A percentile compares a stretch with the other conserved stretches of the same genome.
Evolutionary conservation across 768 basidiomycete species (phyloP).

Genomic region (Russula compacta): DNA sequence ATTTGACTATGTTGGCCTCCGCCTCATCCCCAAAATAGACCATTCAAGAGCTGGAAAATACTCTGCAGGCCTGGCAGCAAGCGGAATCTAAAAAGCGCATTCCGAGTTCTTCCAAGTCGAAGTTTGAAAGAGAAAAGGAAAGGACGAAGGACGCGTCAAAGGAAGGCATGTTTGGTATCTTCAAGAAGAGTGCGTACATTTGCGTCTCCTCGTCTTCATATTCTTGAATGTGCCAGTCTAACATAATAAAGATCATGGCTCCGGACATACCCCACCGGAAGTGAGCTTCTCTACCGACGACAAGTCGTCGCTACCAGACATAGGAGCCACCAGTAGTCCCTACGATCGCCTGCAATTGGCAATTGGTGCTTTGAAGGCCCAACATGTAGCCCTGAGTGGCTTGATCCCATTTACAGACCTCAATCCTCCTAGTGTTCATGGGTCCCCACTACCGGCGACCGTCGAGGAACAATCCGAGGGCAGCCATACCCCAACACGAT

Average conservation of each 20-base stretch:
- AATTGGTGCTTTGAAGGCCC: slow-evolving; percentile 47
- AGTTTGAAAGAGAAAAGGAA: slow-evolving; percentile 41
- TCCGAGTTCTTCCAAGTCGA: slow-evolving; percentile 25
- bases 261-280: background rate
- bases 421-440: slow-evolving; percentile 21
- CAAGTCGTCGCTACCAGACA: slow-evolving; percentile 5
- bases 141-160: slow-evolving; percentile 54
- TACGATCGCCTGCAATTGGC: slow-evolving; percentile 39
- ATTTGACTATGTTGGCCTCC: background rate
- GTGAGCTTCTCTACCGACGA: background rate
- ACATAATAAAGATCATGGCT: slow-evolving; percentile 5
- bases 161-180: slow-evolving; percentile 32
- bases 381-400: slow-evolving; percentile 45
- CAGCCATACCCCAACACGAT: slow-evolving; percentile 17
- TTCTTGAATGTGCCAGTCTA: background rate
- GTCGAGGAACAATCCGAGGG: slow-evolving; percentile 39
- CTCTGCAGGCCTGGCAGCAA: slow-evolving; percentile 36
- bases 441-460: slow-evolving; percentile 35
- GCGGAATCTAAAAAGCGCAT: slow-evolving; percentile 30
- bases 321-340: slow-evolving; percentile 15
- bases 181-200: slow-evolving; percentile 18
- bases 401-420: slow-evolving; percentile 24
- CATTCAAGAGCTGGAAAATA: slow-evolving; percentile 48
- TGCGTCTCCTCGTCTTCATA: background rate
- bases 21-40: slow-evolving; percentile 33